Base-by-base conservation (phyloP, 192 early-diverging fungal genomes). In the Dissophora globulifera region DNA sequence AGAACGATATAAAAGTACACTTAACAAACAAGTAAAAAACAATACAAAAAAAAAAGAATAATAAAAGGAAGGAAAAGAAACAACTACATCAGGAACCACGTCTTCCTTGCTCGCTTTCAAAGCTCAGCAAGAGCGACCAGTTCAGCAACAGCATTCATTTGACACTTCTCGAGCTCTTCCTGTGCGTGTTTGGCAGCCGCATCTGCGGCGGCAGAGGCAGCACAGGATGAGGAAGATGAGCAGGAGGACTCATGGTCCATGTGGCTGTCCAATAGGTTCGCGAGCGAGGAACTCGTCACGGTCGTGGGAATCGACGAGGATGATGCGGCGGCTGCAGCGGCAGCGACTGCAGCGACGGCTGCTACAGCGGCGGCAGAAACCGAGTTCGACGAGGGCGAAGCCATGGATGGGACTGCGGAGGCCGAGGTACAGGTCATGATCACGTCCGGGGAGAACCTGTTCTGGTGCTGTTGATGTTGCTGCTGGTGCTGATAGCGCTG, bases 381-480 rank as follows among this genome's bases (percentile, higher is more conserved):
- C n/a, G n/a, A 47, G 30, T 6, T 50, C 16, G 52, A 49, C 31
- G 57, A 30, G 10, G 47, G 48, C 8, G 47, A 54, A 0, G 54
- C 29, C 29, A 40, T 29, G 1, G 71, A 52, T 1, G 71, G 71
- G 8, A 75, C 62, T 5, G 71, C 71, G 10, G 57, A 66, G 1
- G 29, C 38, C 1, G 49, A 55, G 26, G 47, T 42, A 0, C 47
- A 41, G 6, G 55, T 54, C 63, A 76, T 43, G 32, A 38, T 30
- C 16, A 32, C 19, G 16, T 50, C 57, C 10, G 42, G 42, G 4
- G 47, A 47, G 25, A 59, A 59, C 26, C 51, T 56, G n/a, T n/a
- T n/a, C n/a, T n/a, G n/a, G n/a, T n/a, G n/a, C n/a, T n/a, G n/a
- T 43, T 62, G 60, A 16, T 71, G 58, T 40, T 60, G 68, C 50